phyloP scores from a whole-genome alignment of 139 green algal genomes.

The Tetraselmis striata region DNA sequence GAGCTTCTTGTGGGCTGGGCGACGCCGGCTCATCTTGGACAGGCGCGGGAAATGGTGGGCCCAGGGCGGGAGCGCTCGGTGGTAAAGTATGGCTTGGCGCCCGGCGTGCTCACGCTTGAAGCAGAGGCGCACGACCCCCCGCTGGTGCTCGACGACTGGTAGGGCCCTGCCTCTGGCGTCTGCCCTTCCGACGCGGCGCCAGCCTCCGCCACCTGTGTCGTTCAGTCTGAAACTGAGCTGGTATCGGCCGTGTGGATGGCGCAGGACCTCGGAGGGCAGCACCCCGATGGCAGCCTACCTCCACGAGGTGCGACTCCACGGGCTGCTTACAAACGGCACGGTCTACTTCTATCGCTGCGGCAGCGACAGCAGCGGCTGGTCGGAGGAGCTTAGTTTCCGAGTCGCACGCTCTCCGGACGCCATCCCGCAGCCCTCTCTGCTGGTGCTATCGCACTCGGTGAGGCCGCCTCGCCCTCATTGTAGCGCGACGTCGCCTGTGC shows the following conservation, averaged over 20 bases:
- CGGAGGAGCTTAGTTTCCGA: neutral
- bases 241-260: neutral
- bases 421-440: neutral
- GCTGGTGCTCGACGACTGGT: neutral
- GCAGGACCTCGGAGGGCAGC: no score
- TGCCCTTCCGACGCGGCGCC: no score
- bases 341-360: neutral
- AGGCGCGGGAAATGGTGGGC: neutral
- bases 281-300: neutral
- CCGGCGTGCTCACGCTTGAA: neutral
- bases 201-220: neutral
- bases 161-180: neutral
- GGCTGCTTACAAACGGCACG: neutral
- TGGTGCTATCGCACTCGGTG: no score
- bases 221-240: neutral
- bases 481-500: neutral
- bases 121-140: no score
- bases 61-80: neutral
- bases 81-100: neutral
- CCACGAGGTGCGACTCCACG: neutral
- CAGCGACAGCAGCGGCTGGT: neutral
- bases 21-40: neutral
- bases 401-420: neutral
- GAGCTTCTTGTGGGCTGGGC: neutral
- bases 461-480: neutral